Base-by-base conservation (phyloP, 768 basidiomycete genomes). In the Tubosaeta sp. region DNA sequence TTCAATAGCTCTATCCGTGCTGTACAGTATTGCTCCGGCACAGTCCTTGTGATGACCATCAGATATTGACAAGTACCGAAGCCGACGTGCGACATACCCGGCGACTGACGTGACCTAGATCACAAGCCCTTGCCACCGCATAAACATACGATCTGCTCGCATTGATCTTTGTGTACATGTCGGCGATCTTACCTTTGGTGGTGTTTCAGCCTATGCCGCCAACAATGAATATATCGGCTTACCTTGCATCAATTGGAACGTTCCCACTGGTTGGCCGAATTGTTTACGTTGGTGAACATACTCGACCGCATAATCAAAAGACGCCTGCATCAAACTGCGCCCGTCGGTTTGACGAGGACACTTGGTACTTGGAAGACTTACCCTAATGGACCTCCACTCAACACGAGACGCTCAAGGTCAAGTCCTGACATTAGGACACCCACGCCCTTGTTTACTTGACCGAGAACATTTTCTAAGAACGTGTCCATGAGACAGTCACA, bases 171-270 rank as follows among this genome's bases (percentile, higher is more conserved):
- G 94, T 95, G 65, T 95, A 95, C 93, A 95, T 95, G 68, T 95
- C 93, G 58, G 86, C 86, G 46, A 88, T 84, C 66, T 90, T 91
- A 51, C 79, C 88, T 88, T 62, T 50, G 45, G 42, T 2, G n/a
- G 29, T 50, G 29, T 14, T 6, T 53, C 5, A 59, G 32, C 13
- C 34, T 10, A 41, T 6, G 47, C 17, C 16, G 16, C 39, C 35
- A 29, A 27, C 11, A 17, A 27, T 4, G 11, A 42, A n/a, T 11
- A 5, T 11, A 14, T 13, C 1, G 22, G 16, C 72, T 62, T 65
- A 83, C 93, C 94, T 81, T 97, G 95, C 90, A 97, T 97, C 51
- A 97, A 66, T 69, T 97, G 94, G 77, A 97, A 95, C 32, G 87
- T 87, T 19, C 89, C 95, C 39, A 97, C 78, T 10, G 86, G 84